phyloP scores from a whole-genome alignment of 1,284 basidiomycete genomes.

The Fomitopsis betulina region DNA sequence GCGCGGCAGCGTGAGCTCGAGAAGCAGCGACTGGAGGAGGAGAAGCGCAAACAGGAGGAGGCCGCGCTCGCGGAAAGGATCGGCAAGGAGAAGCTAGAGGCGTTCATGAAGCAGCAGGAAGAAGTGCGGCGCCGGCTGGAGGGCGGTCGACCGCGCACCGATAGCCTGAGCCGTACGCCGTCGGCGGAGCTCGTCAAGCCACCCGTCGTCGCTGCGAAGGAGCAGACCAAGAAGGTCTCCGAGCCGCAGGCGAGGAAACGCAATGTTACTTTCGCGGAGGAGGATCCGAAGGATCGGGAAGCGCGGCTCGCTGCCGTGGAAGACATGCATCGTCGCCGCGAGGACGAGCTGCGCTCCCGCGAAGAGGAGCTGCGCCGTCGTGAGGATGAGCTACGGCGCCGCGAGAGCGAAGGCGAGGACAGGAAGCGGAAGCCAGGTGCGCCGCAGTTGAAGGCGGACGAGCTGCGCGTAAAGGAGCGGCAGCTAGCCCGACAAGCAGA shows the following conservation, averaged over 20 bases:
- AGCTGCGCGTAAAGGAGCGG: constrained; percentile 6
- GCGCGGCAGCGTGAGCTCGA: neutral
- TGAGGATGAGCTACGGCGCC: constrained; percentile 1
- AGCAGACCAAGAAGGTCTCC: neutral
- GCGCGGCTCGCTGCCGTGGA: neutral
- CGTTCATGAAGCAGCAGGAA: constrained; percentile 2
- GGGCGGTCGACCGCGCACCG: neutral
- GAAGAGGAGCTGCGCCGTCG: constrained; percentile 1
- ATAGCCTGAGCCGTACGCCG: neutral
- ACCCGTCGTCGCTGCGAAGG: neutral
- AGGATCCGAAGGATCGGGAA: neutral
- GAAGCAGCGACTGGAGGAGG: constrained; percentile 1
- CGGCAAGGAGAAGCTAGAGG: neutral
- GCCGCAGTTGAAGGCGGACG: constrained; percentile 4
- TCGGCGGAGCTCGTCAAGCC: neutral
- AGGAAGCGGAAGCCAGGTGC: constrained; percentile 5
- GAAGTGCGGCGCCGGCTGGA: neutral
- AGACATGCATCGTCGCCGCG: neutral
- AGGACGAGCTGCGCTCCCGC: neutral
- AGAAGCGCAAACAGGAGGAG: neutral
- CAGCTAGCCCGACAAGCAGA: constrained; percentile 2
- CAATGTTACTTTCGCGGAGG: neutral
- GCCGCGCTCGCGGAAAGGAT: neutral
- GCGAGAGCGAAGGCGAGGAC: constrained; percentile 1
- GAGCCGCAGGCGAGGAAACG: neutral